Evolutionary conservation across 495 filamentous ascomycete species (phyloP).

Genomic region (Hypomontagnella submonticulosa): DNA sequence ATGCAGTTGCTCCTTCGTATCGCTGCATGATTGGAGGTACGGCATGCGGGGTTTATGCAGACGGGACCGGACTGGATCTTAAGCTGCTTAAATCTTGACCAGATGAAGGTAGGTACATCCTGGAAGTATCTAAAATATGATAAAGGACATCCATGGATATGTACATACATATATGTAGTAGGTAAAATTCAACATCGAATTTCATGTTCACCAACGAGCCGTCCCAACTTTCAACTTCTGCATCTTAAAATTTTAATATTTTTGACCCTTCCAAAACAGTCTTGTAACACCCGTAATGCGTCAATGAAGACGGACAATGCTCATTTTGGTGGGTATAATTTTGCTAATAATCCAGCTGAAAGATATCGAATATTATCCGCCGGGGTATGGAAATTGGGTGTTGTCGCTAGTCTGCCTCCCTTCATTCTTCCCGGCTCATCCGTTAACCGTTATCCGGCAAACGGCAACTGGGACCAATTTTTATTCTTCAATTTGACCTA

Average conservation of each 20-base stretch:
- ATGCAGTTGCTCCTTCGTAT: constrained; percentile 35
- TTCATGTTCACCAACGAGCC: too few relatives aligned
- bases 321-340: not conserved
- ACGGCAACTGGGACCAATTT: constrained; percentile 3
- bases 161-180: not conserved
- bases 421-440: constrained; percentile 6
- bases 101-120: not conserved
- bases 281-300: too few relatives aligned
- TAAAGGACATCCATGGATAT: constrained; percentile 2
- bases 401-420: not conserved
- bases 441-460: constrained; percentile 2
- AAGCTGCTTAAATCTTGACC: not conserved
- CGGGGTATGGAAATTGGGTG: constrained; percentile 15
- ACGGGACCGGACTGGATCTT: constrained; percentile 34
- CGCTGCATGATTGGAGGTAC: constrained; percentile 25
- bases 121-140: constrained; percentile 10
- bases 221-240: too few relatives aligned
- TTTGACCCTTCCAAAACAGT: too few relatives aligned
- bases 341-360: not conserved
- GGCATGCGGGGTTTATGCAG: constrained; percentile 36
- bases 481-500: not conserved
- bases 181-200: too few relatives aligned
- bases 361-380: constrained; percentile 6
- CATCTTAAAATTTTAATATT: too few relatives aligned
- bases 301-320: not conserved